Evolutionary conservation across 192 early-diverging fungal genomes (phyloP), one percentile per base, ranked within the genome.

Genomic region (Geosiphon pyriformis): DNA sequence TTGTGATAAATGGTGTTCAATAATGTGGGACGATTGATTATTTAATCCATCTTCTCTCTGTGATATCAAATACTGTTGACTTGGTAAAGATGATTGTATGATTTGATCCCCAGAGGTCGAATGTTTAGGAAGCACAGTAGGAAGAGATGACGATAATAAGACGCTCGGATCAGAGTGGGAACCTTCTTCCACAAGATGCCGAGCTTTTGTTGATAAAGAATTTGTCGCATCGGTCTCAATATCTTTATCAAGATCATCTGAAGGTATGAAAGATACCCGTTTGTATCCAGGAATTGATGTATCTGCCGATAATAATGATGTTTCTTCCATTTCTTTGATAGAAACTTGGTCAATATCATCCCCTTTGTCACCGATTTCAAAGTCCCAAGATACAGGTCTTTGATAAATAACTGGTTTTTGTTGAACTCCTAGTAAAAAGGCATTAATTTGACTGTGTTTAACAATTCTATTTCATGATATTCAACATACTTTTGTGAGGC

Each of bases 371-470:
- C 74, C 78, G 17, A 74, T 71, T 56, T 76, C 76, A 75, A 90
- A 90, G 57, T 91, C 86, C 88, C 88, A 91, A n/a, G 83, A 79
- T 7, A 82, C 83, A 12, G 80, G 80, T 58, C 72, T 78, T 31
- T 72, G 72, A 46, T 77, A 70, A 18, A 75, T 66, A 3, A 72
- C 61, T 15, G 72, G 70, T 61, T 78, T 80, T 27, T 76, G 79
- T 42, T 76, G 52, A 23, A 80, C 78, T 25, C 72, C 75, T 77
- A 32, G 47, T 37, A 34, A 29, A 60, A 32, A 27, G 25, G 0
- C n/a, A 34, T 6, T 63, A 22, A 25, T 37, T 23, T 34, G 15
- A 23, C 15, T 23, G 15, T 55, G 27, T 46, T 12, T 32, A 33
- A 55, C 23, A 22, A 31, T 20, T 42, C 1, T 17, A 23, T 22